Evolutionary conservation across 2,329 filamentous ascomycete species (phyloP).

Genomic region (Talaromyces sp.): DNA sequence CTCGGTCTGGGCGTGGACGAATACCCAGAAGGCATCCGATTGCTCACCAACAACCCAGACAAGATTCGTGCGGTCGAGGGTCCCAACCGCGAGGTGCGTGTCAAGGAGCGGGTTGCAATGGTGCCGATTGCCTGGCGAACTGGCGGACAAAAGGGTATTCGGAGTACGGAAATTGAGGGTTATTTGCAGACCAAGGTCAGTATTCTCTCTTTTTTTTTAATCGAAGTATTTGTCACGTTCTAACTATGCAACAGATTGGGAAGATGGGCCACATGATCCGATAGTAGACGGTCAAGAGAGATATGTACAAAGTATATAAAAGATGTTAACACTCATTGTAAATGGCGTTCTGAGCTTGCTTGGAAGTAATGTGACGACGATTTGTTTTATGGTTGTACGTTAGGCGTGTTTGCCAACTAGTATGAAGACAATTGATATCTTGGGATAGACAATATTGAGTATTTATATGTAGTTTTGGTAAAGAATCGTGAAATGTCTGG

Average conservation of each 20-base stretch:
- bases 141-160: conserved; percentile 71
- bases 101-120: conserved; percentile 90
- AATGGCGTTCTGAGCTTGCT: background rate
- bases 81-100: conserved; percentile 77
- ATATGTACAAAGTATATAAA: background rate
- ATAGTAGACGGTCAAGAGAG: conserved; percentile 16
- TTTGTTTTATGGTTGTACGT: background rate
- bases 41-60: conserved; percentile 96
- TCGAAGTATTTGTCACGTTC: background rate
- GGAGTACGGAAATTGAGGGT: conserved; percentile 82
- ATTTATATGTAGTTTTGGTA: too few species aligned
- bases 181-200: conserved; percentile 91
- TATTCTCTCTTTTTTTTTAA: background rate
- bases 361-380: background rate
- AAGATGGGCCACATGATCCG: conserved; percentile 77
- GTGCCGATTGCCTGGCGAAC: conserved; percentile 87
- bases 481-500: too few species aligned
- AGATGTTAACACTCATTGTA: background rate
- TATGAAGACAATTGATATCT: background rate
- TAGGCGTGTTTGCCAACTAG: background rate
- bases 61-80: conserved; percentile 94
- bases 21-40: conserved; percentile 58
- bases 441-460: background rate
- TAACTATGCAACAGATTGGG: conserved; percentile 57
- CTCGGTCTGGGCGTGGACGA: conserved; percentile 64